phyloP scores from a whole-genome alignment of 148 eudicot genomes.

The Amaranthus palmeri region DNA sequence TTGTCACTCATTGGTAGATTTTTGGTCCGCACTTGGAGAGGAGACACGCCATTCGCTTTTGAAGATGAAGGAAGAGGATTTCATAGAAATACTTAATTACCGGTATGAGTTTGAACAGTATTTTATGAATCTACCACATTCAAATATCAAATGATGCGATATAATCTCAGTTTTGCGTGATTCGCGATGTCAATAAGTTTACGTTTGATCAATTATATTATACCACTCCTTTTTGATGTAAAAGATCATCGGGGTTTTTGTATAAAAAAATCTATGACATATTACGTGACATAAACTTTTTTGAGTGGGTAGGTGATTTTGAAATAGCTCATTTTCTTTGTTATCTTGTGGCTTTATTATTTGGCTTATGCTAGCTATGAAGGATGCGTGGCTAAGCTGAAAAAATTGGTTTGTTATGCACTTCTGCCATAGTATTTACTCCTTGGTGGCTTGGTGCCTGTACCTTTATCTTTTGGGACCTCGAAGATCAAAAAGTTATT shows the following conservation, averaged over 20 bases:
- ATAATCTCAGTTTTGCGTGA: not conserved
- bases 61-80: slow-evolving; percentile 97
- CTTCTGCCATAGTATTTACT: too few species aligned
- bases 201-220: not conserved
- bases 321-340: not conserved
- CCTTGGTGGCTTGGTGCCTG: not conserved
- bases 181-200: not conserved
- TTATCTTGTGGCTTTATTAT: too few species aligned
- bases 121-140: not conserved
- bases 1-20: slow-evolving; percentile 93
- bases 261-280: too few species aligned
- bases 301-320: not conserved
- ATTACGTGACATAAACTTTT: not conserved
- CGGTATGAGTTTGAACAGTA: slow-evolving; percentile 42
- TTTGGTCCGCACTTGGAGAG: slow-evolving; percentile 98
- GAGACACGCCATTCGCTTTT: slow-evolving; percentile 85
- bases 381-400: too few species aligned
- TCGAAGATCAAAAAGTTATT: not conserved
- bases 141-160: too few species aligned
- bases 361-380: too few species aligned
- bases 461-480: not conserved
- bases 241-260: not conserved
- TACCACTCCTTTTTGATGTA: not conserved
- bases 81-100: slow-evolving; percentile 90
- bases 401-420: too few species aligned